A percentile compares a stretch with the other conserved stretches of the same genome.
Evolutionary conservation across 2,329 filamentous ascomycete genomes (phyloP).

Genomic region (Pseudogymnoascus sp.): DNA sequence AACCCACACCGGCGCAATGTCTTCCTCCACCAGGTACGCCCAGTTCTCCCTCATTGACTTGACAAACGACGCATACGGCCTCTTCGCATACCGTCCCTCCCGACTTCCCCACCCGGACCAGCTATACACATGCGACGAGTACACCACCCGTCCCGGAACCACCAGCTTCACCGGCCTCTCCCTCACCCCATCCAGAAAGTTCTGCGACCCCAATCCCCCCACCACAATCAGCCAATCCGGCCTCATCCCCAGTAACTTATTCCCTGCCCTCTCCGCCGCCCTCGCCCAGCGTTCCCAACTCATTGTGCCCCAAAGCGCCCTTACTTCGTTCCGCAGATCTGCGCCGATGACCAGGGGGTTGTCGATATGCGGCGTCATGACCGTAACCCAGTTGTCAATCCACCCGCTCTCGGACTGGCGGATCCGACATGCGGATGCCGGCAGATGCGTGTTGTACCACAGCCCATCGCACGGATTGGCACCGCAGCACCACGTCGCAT

Average conservation of each 20-base stretch:
- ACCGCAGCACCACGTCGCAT: constrained; percentile 61
- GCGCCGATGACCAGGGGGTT: constrained; percentile 57
- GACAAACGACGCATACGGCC: constrained; percentile 54
- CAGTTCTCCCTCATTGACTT: constrained; percentile 56
- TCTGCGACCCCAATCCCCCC: constrained; percentile 59
- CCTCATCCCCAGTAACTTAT: constrained; percentile 51
- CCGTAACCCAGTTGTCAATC: constrained; percentile 57
- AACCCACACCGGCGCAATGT: constrained; percentile 57
- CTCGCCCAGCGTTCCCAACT: constrained; percentile 55
- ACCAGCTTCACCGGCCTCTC: constrained; percentile 50
- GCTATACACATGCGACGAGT: constrained; percentile 59
- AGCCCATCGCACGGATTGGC: constrained; percentile 58
- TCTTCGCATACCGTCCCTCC: constrained; percentile 51
- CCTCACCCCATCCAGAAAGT: constrained; percentile 51
- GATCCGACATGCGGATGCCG: constrained; percentile 48
- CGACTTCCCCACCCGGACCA: constrained; percentile 63
- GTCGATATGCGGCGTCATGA: constrained; percentile 51
- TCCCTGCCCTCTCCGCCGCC: constrained; percentile 56
- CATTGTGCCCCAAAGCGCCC: constrained; percentile 62
- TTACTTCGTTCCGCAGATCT: constrained; percentile 61
- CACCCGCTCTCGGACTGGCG: constrained; percentile 56
- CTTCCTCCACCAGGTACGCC: constrained; percentile 52
- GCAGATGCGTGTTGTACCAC: constrained; percentile 57
- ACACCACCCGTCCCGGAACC: constrained; percentile 49
- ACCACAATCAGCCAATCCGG: constrained; percentile 59